Conservation (phyloP, 805 yeast genomes). For the Candida pseudoglaebosa region DNA sequence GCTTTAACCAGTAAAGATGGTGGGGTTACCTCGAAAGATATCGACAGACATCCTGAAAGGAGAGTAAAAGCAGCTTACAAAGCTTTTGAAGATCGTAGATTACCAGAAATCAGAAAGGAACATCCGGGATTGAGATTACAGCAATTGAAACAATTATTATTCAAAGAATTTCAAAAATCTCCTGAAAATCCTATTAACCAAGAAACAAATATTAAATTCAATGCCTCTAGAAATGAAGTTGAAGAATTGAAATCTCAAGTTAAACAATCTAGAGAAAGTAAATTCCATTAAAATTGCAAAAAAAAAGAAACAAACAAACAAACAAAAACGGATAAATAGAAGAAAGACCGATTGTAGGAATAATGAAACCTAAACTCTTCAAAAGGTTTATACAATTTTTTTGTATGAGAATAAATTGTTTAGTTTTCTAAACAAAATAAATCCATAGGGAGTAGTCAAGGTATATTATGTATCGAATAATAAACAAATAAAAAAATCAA, state of each 20-base stretch:
- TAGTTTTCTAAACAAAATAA: too few relatives aligned
- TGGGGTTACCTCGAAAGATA: conserved; percentile 55
- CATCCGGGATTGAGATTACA: conserved; percentile 76
- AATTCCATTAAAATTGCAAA: conserved; percentile 15
- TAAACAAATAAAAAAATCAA: too few relatives aligned
- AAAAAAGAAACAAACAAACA: neutral
- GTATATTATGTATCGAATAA: too few relatives aligned
- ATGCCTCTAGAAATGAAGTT: conserved; percentile 57
- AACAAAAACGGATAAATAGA: too few relatives aligned
- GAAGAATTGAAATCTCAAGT: conserved; percentile 44
- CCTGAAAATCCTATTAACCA: conserved; percentile 85
- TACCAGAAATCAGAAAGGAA: conserved; percentile 72
- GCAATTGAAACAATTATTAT: conserved; percentile 69
- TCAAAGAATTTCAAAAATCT: conserved; percentile 77
- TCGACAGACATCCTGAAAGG: conserved; percentile 87
- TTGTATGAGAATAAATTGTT: too few relatives aligned
- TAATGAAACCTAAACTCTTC: too few relatives aligned
- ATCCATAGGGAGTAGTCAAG: too few relatives aligned
- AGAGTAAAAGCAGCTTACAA: conserved; percentile 77
- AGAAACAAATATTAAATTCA: conserved; percentile 56
- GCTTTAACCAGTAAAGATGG: conserved; percentile 56
- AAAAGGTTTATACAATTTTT: too few relatives aligned
- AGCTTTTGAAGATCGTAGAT: conserved; percentile 65
- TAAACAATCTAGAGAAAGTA: conserved; percentile 45
- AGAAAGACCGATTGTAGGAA: too few relatives aligned